Percentiles rank a stretch among this genome's conserved stretches.
These are phyloP conservation scores for Cordyceps farinosa DNA, from an alignment of 2,329 filamentous ascomycete genomes.

Conservation along the genomic window DNA sequence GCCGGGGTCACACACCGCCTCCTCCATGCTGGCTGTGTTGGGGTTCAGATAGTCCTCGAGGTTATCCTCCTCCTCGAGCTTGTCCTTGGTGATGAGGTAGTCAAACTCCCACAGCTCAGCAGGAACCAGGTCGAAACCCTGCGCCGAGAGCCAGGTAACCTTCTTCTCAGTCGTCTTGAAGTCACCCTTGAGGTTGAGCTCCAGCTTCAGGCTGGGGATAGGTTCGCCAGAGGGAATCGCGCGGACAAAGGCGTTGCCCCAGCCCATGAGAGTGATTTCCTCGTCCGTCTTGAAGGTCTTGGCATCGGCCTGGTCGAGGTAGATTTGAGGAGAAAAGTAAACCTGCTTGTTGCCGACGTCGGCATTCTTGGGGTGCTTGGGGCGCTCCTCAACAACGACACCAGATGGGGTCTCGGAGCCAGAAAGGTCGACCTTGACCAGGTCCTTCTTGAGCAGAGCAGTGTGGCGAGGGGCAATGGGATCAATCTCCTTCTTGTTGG, in stretches of 20 bases:
- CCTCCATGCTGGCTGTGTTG: slow-evolving; percentile 68
- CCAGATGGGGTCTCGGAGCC: slow-evolving; percentile 64
- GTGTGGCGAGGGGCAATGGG: slow-evolving; percentile 71
- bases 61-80: slow-evolving; percentile 81
- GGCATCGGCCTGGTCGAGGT: slow-evolving; percentile 84
- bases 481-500: slow-evolving; percentile 81
- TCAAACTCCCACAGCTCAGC: slow-evolving; percentile 93
- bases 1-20: slow-evolving; percentile 77
- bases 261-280: slow-evolving; percentile 94
- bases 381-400: slow-evolving; percentile 68
- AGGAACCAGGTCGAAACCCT: slow-evolving; percentile 71
- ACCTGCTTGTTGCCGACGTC: slow-evolving; percentile 84
- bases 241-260: slow-evolving; percentile 84
- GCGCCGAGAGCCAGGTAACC: slow-evolving; percentile 83
- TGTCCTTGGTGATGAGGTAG: slow-evolving; percentile 92
- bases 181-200: slow-evolving; percentile 88
- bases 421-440: slow-evolving; percentile 66
- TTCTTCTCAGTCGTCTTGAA: slow-evolving; percentile 97
- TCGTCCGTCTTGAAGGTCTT: slow-evolving; percentile 77
- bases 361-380: slow-evolving; percentile 86
- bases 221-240: slow-evolving; percentile 53
- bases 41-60: slow-evolving; percentile 80
- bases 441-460: slow-evolving; percentile 65
- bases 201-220: slow-evolving; percentile 67
- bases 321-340: slow-evolving; percentile 67